Evolutionary conservation across 371 early-diverging fungal species (phyloP).

Genomic region (Actinomortierella ambigua): DNA sequence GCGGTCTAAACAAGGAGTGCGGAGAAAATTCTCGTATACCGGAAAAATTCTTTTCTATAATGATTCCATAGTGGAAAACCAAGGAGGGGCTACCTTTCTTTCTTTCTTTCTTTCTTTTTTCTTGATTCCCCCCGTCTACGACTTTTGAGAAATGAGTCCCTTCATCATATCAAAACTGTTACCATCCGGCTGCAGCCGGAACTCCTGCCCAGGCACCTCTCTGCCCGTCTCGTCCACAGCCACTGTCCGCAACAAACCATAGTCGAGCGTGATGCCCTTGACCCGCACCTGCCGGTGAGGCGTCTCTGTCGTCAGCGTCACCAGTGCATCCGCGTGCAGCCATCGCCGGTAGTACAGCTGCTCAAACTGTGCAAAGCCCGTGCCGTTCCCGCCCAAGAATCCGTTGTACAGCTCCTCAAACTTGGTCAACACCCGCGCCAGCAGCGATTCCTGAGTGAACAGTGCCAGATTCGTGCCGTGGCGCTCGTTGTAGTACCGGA

Average conservation of each 20-base stretch:
- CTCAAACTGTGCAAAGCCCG: slow-evolving; percentile 79
- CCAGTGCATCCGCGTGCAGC: slow-evolving; percentile 81
- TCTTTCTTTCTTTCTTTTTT: background rate
- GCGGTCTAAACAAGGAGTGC: no score
- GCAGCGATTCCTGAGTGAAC: slow-evolving; percentile 70
- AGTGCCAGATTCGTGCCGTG: slow-evolving; percentile 49
- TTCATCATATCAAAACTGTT: slow-evolving; percentile 96
- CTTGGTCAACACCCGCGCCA: slow-evolving; percentile 74
- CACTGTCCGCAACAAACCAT: slow-evolving; percentile 78
- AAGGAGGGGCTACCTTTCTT: no score
- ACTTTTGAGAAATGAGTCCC: slow-evolving; percentile 67
- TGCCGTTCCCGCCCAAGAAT: slow-evolving; percentile 55
- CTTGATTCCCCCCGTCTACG: background rate
- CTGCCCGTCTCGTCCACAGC: slow-evolving; percentile 50
- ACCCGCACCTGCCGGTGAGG: slow-evolving; percentile 64
- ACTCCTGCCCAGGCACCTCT: slow-evolving; percentile 50
- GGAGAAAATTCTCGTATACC: no score
- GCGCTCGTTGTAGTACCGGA: slow-evolving; percentile 58
- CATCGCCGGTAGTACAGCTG: slow-evolving; percentile 79
- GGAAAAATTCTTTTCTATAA: no score
- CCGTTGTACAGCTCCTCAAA: slow-evolving; percentile 75
- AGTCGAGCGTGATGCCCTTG: slow-evolving; percentile 76
- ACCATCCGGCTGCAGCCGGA: slow-evolving; percentile 91
- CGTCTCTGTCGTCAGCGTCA: slow-evolving; percentile 68
- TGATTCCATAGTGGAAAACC: no score